Conservation (phyloP, 129 eudicot species). For the Flaveria bidentis region DNA sequence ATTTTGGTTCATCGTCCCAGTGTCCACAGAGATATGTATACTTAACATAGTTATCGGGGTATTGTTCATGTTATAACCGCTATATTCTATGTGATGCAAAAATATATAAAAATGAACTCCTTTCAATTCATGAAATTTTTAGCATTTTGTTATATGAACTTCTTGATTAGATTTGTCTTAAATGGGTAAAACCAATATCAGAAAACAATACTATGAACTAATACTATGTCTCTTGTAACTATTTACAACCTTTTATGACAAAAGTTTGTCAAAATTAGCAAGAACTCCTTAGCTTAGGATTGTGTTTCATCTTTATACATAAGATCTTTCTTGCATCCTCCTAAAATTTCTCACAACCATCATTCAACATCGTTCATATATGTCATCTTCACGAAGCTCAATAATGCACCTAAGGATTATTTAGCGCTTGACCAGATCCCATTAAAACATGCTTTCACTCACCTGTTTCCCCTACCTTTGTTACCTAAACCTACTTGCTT, state of each 20-base stretch:
- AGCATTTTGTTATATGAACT: conserved; percentile 9
- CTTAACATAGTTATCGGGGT: too few species aligned
- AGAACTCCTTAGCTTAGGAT: conserved; percentile 32
- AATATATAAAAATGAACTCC: not conserved
- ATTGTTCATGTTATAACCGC: not conserved
- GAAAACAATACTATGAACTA: conserved; percentile 24
- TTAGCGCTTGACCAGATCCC: conserved; percentile 45
- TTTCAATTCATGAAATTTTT: not conserved
- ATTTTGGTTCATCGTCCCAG: too few species aligned
- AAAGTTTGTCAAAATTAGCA: conserved; percentile 36
- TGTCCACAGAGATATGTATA: too few species aligned
- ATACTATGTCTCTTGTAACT: conserved; percentile 18
- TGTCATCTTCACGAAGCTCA: conserved; percentile 50
- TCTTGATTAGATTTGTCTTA: not conserved
- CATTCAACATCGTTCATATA: conserved; percentile 57
- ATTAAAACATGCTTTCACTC: conserved; percentile 24
- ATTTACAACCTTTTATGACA: conserved; percentile 15
- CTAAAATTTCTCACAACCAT: conserved; percentile 44
- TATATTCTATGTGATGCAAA: not conserved
- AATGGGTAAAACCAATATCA: not conserved
- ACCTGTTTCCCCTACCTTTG: conserved; percentile 30
- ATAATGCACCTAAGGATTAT: conserved; percentile 35
- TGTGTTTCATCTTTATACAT: conserved; percentile 35
- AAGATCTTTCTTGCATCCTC: conserved; percentile 46
- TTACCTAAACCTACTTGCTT: conserved; percentile 37